A percentile compares a stretch with the other conserved stretches of the same genome.
phyloP scores from a whole-genome alignment of 768 basidiomycete species.

The Astraeus odoratus region DNA sequence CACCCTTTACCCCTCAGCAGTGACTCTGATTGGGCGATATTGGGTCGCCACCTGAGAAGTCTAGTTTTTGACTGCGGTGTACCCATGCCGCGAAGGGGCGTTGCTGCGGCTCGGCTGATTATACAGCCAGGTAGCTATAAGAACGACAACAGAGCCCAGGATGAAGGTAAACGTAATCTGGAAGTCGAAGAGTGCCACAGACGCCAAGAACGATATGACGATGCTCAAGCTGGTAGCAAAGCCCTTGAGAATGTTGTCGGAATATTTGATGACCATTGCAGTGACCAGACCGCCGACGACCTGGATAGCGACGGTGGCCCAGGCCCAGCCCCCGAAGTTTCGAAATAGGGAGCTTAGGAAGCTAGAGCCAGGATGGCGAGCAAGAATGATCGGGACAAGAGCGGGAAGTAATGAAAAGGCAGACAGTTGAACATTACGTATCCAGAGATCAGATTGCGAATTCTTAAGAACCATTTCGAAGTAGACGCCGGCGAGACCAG shows the following conservation, averaged over 20 bases:
- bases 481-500: constrained; percentile 94
- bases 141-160: constrained; percentile 75
- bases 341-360: constrained; percentile 55
- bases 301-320: constrained; percentile 83
- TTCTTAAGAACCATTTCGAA: constrained; percentile 97
- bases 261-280: constrained; percentile 91
- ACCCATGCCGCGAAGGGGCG: constrained; percentile 23
- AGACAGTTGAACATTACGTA: constrained; percentile 93
- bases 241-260: constrained; percentile 88
- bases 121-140: constrained; percentile 88
- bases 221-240: constrained; percentile 95
- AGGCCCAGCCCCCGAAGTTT: constrained; percentile 88
- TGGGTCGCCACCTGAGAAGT: constrained; percentile 6
- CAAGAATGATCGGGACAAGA: constrained; percentile 65
- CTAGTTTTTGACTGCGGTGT: constrained; percentile 21
- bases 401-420: constrained; percentile 92
- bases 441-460: constrained; percentile 86
- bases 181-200: constrained; percentile 86
- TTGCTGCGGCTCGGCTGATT: constrained; percentile 52
- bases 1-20: not conserved
- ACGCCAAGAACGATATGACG: constrained; percentile 90
- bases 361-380: constrained; percentile 33
- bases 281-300: constrained; percentile 90
- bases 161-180: constrained; percentile 81
- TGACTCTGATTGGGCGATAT: not conserved